Conservation (phyloP, 75 land plant species). For the Ceratopteris richardii region DNA sequence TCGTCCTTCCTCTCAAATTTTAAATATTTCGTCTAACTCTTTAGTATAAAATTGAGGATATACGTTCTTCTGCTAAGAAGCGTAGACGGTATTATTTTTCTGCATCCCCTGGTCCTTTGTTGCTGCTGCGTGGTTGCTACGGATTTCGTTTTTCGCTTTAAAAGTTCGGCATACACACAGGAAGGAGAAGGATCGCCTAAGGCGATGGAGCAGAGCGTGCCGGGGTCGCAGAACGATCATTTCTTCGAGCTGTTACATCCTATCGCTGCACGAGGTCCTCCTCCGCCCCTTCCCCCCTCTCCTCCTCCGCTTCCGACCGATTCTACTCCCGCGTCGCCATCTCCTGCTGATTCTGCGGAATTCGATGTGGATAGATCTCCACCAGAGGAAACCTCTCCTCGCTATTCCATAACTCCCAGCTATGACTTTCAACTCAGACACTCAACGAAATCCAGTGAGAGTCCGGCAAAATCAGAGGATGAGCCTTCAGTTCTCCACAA, state of each 20-base stretch:
- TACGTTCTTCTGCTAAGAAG: no score
- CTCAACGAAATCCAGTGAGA: background rate
- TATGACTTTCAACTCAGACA: slow-evolving; percentile 22
- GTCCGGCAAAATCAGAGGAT: background rate
- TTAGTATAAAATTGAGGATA: no score
- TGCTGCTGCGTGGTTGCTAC: no score
- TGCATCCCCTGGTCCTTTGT: no score
- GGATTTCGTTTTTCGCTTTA: no score
- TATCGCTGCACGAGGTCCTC: background rate
- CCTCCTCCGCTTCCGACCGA: background rate
- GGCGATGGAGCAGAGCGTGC: slow-evolving; percentile 1
- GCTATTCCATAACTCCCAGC: slow-evolving; percentile 19
- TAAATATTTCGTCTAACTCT: no score
- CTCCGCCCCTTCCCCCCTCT: background rate
- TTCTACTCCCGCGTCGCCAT: background rate
- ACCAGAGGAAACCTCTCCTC: slow-evolving; percentile 3
- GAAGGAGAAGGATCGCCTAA: background rate
- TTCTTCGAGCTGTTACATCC: slow-evolving; percentile 27
- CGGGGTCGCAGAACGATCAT: slow-evolving; percentile 19
- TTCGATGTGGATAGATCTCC: slow-evolving; percentile 2
- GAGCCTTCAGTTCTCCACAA: background rate
- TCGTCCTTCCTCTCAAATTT: no score
- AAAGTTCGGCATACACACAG: no score
- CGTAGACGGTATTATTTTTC: no score
- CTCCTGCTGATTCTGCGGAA: no score